phyloP scores from a whole-genome alignment of 2,329 filamentous ascomycete species.

The Colletotrichum orbiculare region DNA sequence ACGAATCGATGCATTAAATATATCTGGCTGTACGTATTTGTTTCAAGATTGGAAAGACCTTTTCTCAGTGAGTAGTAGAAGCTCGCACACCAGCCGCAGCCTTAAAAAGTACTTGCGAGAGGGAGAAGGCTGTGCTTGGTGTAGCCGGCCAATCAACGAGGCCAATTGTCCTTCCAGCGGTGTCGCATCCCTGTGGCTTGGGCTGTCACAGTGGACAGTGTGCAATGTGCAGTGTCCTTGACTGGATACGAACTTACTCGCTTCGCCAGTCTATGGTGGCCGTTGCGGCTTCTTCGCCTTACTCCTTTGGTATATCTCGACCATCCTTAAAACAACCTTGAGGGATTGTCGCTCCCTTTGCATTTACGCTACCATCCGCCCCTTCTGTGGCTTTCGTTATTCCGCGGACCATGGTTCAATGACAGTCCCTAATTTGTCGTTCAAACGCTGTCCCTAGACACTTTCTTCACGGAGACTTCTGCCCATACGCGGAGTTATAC shows the following conservation, averaged over 20 bases:
- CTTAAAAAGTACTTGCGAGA: too few species aligned
- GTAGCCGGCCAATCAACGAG: constrained; percentile 23
- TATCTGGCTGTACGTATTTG: background rate
- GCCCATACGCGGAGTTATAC: background rate
- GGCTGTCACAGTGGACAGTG: constrained; percentile 23
- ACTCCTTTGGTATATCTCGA: constrained; percentile 16
- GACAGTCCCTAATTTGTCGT: constrained; percentile 1
- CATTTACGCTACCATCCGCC: constrained; percentile 1
- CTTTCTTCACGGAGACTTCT: background rate
- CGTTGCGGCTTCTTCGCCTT: constrained; percentile 1
- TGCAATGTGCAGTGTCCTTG: too few species aligned
- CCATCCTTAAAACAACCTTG: constrained; percentile 18
- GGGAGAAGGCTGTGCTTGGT: background rate
- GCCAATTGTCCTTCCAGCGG: constrained; percentile 9
- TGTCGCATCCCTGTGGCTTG: constrained; percentile 23
- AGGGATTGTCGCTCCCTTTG: constrained; percentile 18
- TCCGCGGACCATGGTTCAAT: constrained; percentile 27
- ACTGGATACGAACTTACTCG: background rate
- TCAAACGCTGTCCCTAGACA: background rate
- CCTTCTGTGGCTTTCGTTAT: constrained; percentile 9
- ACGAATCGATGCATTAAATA: background rate
- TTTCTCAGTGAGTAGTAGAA: background rate
- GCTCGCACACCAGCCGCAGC: background rate
- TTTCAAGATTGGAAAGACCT: too few species aligned
- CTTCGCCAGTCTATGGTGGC: background rate